These are phyloP conservation scores for Styphnolobium japonicum DNA, from an alignment of 306 rosid species.

Conservation along the genomic window DNA sequence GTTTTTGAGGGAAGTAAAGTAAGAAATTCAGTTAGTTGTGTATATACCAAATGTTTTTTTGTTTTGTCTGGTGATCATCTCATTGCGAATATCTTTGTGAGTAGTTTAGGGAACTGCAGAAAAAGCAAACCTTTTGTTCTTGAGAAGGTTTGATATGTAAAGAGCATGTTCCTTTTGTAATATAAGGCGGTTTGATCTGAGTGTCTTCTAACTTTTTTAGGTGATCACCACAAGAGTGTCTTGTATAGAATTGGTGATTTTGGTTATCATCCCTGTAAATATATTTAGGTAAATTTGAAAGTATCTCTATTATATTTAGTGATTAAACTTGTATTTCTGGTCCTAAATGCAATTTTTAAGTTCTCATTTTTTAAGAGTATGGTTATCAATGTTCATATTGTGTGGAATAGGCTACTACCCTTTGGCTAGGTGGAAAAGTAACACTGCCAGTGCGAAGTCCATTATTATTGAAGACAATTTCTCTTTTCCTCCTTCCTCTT, in stretches of 20 bases:
- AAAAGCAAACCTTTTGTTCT: slow-evolving; percentile 40
- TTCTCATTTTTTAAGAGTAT: background rate
- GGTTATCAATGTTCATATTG: background rate
- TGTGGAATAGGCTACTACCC: background rate
- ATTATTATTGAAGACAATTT: background rate
- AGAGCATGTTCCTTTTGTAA: slow-evolving; percentile 40
- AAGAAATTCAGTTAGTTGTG: slow-evolving; percentile 27
- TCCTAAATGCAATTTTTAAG: background rate
- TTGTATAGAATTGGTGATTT: slow-evolving; percentile 46
- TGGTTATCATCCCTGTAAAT: slow-evolving; percentile 44
- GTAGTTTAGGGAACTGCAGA: slow-evolving; percentile 28
- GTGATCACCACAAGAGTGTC: slow-evolving; percentile 35
- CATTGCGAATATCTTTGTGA: slow-evolving; percentile 19
- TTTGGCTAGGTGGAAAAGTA: background rate
- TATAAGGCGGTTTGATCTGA: slow-evolving; percentile 19
- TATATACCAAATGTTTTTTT: slow-evolving; percentile 20
- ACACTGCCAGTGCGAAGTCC: background rate
- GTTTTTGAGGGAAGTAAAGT: slow-evolving; percentile 23
- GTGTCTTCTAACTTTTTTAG: slow-evolving; percentile 29
- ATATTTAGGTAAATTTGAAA: slow-evolving; percentile 17
- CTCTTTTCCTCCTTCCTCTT: background rate
- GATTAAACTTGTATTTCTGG: background rate
- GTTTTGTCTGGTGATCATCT: slow-evolving; percentile 7
- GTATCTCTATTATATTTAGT: background rate
- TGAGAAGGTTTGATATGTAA: slow-evolving; percentile 42